Evolutionary conservation across 2,329 filamentous ascomycete genomes (phyloP), one percentile per base, ranked within the genome.

Genomic region (Pseudogymnoascus sp.): DNA sequence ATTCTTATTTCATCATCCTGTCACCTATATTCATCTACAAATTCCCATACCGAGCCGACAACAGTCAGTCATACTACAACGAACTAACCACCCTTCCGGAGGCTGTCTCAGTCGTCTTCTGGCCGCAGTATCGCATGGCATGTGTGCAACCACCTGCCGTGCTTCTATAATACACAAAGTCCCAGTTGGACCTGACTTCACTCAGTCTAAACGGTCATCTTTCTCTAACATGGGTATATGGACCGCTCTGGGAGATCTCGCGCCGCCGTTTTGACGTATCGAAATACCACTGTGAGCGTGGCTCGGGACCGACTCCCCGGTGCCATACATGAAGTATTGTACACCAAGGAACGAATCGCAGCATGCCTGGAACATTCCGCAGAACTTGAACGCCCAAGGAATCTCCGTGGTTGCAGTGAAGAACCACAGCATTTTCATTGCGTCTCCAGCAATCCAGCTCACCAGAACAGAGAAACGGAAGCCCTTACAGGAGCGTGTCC

Each of bases 351-450:
- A 86, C 59, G 80, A 76, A 76, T 95, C 90, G 75, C 91, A 93
- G 21, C 77, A 78, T 19, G 89, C 88, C 78, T 94, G 90, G 75
- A 94, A 92, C 62, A 91, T 80, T 67, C 89, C 91, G 71, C 90
- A 93, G 19, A 91, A 75, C 78, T 93, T 93, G 75, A 94, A 95
- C 1, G 88, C 85, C 81, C 82, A 82, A 0, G 90, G 90, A 33
- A 94, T 90, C 69, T 82, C 79, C 3, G 83, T 83, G 1, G 81
- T 83, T 1, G 87, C 83, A 1, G 86, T 89, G 65, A 92, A 88
- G 77, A 93, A 94, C 85, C 85, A 88, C 70, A 91, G 89, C 81
- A 93, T 89, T 80, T 95, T 95, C 86, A 94, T 91, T 7, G 83
- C 80, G 74, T 95, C 90, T 65, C 90, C 90, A 2, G 88, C 76